Evolutionary conservation across 208 protist species (phyloP).

Genomic region (Phytomonas sp.): DNA sequence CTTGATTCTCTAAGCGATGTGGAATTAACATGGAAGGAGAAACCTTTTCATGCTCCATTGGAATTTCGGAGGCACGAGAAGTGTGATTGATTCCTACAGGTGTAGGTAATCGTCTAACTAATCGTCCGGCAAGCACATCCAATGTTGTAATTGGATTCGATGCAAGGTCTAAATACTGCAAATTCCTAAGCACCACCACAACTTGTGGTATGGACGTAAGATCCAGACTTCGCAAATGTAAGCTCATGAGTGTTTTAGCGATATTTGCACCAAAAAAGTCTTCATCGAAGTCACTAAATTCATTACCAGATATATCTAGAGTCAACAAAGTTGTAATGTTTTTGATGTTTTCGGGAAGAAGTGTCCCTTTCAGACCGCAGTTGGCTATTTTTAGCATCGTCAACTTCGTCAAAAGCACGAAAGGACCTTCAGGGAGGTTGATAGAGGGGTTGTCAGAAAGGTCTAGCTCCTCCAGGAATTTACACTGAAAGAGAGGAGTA

Average conservation of each 20-base stretch:
- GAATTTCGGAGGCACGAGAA: no score
- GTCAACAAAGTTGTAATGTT: conserved; percentile 27
- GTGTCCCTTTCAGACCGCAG: conserved; percentile 48
- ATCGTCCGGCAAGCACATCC: conserved; percentile 72
- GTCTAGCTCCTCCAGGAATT: conserved; percentile 55
- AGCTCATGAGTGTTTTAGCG: conserved; percentile 43
- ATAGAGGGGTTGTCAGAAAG: conserved; percentile 63
- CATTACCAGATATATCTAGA: conserved; percentile 77
- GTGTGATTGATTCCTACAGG: no score
- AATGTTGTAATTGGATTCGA: conserved; percentile 78
- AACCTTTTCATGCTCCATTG: no score
- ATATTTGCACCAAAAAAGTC: conserved; percentile 70
- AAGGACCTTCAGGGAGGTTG: conserved; percentile 28
- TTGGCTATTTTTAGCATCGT: conserved; percentile 50
- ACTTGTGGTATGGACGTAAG: conserved; percentile 66
- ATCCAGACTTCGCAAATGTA: conserved; percentile 53
- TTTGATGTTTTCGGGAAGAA: conserved; percentile 47
- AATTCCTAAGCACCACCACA: conserved; percentile 41
- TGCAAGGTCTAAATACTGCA: conserved; percentile 59
- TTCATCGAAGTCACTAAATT: conserved; percentile 48
- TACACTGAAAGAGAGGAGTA: conserved; percentile 28
- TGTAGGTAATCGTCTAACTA: conserved; percentile 43
- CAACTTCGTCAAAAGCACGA: conserved; percentile 33
- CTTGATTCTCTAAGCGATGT: no score
- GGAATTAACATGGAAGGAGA: no score